Evolutionary conservation across 768 basidiomycete genomes (phyloP).

Genomic region (Pulveroboletus sp.): DNA sequence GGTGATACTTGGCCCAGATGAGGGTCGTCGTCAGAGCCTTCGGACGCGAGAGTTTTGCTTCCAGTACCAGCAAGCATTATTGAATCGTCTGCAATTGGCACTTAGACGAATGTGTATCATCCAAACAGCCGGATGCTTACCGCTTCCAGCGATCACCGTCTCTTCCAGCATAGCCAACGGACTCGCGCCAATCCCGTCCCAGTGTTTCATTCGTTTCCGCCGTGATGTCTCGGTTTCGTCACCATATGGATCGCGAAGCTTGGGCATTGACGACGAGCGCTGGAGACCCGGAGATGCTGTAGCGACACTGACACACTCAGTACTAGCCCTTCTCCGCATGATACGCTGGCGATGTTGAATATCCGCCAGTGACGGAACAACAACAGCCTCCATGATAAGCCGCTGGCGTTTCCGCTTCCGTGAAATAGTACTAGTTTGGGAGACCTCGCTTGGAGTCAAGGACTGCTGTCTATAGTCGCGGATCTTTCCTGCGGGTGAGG

Average conservation of each 20-base stretch:
- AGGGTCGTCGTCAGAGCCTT: conserved; percentile 63
- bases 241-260: conserved; percentile 11
- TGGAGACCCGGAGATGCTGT: conserved; percentile 18
- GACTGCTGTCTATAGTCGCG: neutral
- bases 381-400: conserved; percentile 50
- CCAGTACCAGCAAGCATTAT: conserved; percentile 32
- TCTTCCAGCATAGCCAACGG: conserved; percentile 23
- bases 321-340: conserved; percentile 22
- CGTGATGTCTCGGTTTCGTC: conserved; percentile 10
- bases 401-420: conserved; percentile 47
- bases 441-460: neutral
- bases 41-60: conserved; percentile 6
- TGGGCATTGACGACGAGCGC: conserved; percentile 25
- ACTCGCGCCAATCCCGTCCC: conserved; percentile 16
- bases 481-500: conserved; percentile 15
- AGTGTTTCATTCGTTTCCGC: conserved; percentile 27
- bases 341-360: conserved; percentile 18
- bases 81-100: conserved; percentile 42
- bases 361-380: conserved; percentile 39
- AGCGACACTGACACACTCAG: conserved; percentile 2
- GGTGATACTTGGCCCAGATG: conserved; percentile 66
- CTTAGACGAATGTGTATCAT: conserved; percentile 3
- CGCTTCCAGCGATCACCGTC: conserved; percentile 33
- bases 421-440: conserved; percentile 2
- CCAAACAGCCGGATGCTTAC: conserved; percentile 14